Percentiles rank a stretch among this genome's conserved stretches.
Evolutionary conservation across 148 eudicot species (phyloP).

Genomic region (Amaranthus hypochondriacus): DNA sequence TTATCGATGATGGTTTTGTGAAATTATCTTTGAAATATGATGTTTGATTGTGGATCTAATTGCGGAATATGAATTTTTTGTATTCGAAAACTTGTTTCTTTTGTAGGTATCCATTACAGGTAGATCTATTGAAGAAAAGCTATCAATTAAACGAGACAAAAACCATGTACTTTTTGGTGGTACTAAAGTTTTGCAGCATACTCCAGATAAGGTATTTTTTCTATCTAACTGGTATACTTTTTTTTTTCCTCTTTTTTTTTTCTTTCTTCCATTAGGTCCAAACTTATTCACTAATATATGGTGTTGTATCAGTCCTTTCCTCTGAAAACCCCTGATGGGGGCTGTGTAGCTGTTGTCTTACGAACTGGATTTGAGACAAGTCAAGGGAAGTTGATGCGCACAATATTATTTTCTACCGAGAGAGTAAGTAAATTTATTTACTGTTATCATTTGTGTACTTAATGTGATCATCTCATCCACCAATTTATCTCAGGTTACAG

Average conservation of each 20-base stretch:
- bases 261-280: neutral
- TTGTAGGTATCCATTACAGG: slow-evolving; percentile 68
- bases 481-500: slow-evolving; percentile 66
- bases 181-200: slow-evolving; percentile 94
- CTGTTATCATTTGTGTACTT: neutral
- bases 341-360: slow-evolving; percentile 90
- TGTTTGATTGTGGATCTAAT: neutral
- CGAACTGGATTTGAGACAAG: slow-evolving; percentile 99
- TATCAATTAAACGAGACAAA: slow-evolving; percentile 74
- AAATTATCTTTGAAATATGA: neutral
- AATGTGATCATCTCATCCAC: slow-evolving; percentile 8
- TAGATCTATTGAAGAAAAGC: slow-evolving; percentile 59
- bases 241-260: neutral
- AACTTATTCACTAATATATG: slow-evolving; percentile 15
- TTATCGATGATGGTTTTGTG: too few relatives aligned
- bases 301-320: slow-evolving; percentile 46
- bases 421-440: slow-evolving; percentile 51
- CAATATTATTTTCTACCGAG: slow-evolving; percentile 93
- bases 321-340: slow-evolving; percentile 92
- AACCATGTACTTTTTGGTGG: slow-evolving; percentile 92
- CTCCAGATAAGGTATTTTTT: slow-evolving; percentile 76
- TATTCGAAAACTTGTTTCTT: slow-evolving; percentile 12
- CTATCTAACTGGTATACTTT: neutral
- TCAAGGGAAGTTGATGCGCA: slow-evolving; percentile 98
- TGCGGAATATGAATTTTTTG: neutral